These are phyloP conservation scores for Lagenidium giganteum DNA, from an alignment of 352 stramenopile species.

Conservation along the genomic window DNA sequence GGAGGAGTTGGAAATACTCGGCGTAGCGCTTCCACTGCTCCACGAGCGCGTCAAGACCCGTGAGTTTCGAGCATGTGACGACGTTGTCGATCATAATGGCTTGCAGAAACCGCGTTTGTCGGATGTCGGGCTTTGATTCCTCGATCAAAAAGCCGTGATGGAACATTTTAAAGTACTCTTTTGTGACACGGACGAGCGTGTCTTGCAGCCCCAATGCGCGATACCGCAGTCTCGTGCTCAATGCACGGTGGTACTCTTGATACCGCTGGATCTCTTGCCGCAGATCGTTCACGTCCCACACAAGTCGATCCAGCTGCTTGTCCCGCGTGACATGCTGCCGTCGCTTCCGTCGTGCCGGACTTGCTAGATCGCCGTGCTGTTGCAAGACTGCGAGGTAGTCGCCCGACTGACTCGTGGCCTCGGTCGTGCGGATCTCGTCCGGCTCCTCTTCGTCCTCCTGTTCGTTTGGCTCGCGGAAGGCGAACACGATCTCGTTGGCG, in stretches of 20 bases:
- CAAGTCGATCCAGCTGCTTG: not conserved
- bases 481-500: conserved; percentile 9
- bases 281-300: conserved; percentile 7
- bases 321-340: not conserved
- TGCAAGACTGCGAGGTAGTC: conserved; percentile 2
- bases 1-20: conserved; percentile 4
- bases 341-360: not conserved
- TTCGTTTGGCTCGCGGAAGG: conserved; percentile 1
- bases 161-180: conserved; percentile 8
- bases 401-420: not conserved
- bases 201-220: not conserved
- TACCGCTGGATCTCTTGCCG: not conserved
- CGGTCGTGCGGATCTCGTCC: not conserved
- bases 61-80: conserved; percentile 3
- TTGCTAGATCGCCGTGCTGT: not conserved
- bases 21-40: conserved; percentile 9
- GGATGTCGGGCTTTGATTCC: not conserved
- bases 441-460: not conserved
- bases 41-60: conserved; percentile 5
- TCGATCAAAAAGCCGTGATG: conserved; percentile 1
- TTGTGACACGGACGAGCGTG: not conserved
- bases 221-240: not conserved
- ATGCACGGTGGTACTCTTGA: conserved; percentile 1
- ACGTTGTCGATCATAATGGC: conserved; percentile 1
- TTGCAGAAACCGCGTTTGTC: conserved; percentile 1